Percentiles rank a stretch among this genome's conserved stretches.
Conservation (phyloP, 1,284 basidiomycete species). For the Apiotrichum akiyoshidainum region DNA sequence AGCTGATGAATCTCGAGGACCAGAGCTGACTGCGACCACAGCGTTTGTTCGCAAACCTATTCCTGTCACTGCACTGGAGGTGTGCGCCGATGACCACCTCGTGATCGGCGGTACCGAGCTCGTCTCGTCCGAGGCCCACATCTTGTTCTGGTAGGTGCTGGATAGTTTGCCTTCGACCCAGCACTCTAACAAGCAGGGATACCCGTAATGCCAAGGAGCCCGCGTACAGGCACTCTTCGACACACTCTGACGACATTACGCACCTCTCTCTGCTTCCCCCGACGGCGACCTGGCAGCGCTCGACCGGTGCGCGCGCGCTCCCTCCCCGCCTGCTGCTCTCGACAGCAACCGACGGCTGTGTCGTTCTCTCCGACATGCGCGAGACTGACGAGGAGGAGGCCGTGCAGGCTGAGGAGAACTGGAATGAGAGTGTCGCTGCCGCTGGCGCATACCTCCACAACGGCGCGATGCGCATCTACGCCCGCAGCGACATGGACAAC, state of each 20-base stretch:
- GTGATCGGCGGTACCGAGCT: conserved; percentile 54
- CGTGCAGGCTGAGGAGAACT: conserved; percentile 48
- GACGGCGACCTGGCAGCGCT: conserved; percentile 31
- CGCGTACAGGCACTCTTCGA: conserved; percentile 51
- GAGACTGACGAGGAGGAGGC: conserved; percentile 55
- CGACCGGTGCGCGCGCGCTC: conserved; percentile 5
- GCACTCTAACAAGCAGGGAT: conserved; percentile 39
- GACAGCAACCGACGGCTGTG: conserved; percentile 53
- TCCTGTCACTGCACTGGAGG: conserved; percentile 45
- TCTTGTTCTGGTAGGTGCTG: conserved; percentile 50
- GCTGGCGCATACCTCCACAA: conserved; percentile 32
- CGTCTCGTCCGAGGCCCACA: conserved; percentile 52
- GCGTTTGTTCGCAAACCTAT: conserved; percentile 45
- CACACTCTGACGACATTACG: conserved; percentile 56
- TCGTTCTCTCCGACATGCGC: conserved; percentile 50
- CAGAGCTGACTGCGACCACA: conserved; percentile 17
- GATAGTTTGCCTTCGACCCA: background rate
- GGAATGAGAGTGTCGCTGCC: conserved; percentile 47
- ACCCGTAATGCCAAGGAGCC: conserved; percentile 43
- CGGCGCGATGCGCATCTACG: conserved; percentile 46
- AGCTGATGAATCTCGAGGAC: too few species aligned
- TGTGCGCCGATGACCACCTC: conserved; percentile 44
- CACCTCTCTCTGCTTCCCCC: conserved; percentile 51
- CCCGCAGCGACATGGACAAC: conserved; percentile 50
- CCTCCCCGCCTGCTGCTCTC: conserved; percentile 50